Evolutionary conservation across 164 flowering plant genomes (phyloP), one percentile per base, ranked within the genome.

Genomic region (Magnolia kwangsiensis): DNA sequence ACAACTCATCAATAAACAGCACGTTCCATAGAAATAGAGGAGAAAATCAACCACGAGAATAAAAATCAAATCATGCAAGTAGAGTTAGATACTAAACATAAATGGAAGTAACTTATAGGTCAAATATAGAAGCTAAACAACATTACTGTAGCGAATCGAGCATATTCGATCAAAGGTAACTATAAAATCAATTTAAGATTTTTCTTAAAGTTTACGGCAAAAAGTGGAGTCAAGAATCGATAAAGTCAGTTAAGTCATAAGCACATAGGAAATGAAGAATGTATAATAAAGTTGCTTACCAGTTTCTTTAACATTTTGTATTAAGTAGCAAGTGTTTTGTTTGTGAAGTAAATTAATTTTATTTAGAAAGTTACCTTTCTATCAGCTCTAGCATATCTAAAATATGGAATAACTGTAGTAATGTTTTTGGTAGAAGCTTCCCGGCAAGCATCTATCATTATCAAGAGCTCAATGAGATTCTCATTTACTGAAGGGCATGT

Each of bases 361-460:
- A 31, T 8, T 69, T 8, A 31, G 21, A 11, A 37, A n/a, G 51
- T 45, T 82, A 86, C 99, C 99, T 94, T 92, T 83, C 99, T 86
- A 80, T 96, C 99, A 81, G 99, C 99, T 78, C 99, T 86, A 49
- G 98, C 98, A 84, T 96, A 96, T 82, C 99, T 98, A 90, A 96
- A 96, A 81, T 96, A 96, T 20, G 99, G 99, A 85, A 96, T 93
- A n/a, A 96, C 99, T 3, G 98, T 98, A 79, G 98, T 96, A 66
- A 96, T 91, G 66, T 79, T 94, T 78, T 94, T 94, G 77, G 99
- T 98, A 16, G 99, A 96, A 13, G 99, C 98, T 77, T 98, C 89
- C 29, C 98, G 87, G 79, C 98, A 96, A 67, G 99, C 98, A 90
- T 96, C 99, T 5, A 94, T 90, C 98, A 94, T 94, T 63, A 96